Conservation (phyloP, 2,329 filamentous ascomycete genomes). For the Colletotrichum sp. region DNA sequence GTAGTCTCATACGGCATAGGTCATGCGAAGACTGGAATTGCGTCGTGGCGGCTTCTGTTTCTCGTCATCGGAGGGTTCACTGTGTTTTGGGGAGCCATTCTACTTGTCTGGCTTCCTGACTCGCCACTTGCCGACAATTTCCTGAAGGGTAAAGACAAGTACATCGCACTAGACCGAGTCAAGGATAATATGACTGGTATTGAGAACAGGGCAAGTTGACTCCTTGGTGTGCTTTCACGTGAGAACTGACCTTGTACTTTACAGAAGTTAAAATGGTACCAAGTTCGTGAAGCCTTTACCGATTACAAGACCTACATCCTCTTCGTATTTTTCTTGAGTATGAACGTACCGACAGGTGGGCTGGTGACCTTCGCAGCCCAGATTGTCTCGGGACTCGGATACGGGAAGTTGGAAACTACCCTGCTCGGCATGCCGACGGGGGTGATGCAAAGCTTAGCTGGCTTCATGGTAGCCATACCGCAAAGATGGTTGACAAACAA, state of each 20-base stretch:
- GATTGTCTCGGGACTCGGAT: not conserved
- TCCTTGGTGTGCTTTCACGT: rapidly evolving
- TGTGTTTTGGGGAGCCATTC: not conserved
- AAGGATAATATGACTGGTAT: not conserved
- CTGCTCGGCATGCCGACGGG: not conserved
- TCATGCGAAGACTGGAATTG: not conserved
- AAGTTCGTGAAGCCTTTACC: not conserved
- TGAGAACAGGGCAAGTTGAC: not conserved
- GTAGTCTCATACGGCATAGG: not conserved
- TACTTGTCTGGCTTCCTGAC: not conserved
- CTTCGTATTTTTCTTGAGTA: not conserved
- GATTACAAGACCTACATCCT: not conserved
- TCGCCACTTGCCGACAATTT: not conserved
- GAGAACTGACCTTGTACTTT: not conserved
- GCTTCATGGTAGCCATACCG: not conserved
- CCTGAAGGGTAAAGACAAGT: not conserved
- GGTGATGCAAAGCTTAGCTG: not conserved
- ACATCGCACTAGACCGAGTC: not conserved
- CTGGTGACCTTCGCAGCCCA: not conserved
- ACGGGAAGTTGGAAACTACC: not conserved
- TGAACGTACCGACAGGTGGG: not conserved
- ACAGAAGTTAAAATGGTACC: not conserved
- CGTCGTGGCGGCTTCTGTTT: not conserved
- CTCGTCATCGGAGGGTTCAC: not conserved
- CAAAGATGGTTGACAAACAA: not conserved